A percentile compares a stretch with the other conserved stretches of the same genome.
Conservation (phyloP, 176 grass and related monocot species). For the Urochloa ruziziensis region DNA sequence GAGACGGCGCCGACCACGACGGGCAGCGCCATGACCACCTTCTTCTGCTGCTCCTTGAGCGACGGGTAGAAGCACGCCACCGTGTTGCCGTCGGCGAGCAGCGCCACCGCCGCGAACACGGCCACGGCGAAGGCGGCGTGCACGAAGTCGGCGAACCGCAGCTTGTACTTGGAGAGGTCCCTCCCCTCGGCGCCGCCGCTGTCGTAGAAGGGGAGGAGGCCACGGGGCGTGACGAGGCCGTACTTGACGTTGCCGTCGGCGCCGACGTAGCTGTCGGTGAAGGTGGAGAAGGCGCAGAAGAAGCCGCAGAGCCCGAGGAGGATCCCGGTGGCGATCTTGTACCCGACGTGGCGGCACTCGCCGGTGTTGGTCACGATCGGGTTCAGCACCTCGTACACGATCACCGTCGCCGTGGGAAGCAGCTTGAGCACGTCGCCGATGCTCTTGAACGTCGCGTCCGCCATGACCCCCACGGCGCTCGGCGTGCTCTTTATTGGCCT, state of each 20-base stretch:
- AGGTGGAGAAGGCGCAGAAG: constrained; percentile 61
- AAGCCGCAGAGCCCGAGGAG: constrained; percentile 42
- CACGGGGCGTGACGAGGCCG: constrained; percentile 51
- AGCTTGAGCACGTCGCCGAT: constrained; percentile 67
- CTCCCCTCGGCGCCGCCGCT: neutral
- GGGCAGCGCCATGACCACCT: constrained; percentile 55
- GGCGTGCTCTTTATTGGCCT: neutral
- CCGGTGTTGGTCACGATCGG: constrained; percentile 66
- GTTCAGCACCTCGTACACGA: constrained; percentile 68
- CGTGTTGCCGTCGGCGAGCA: constrained; percentile 58
- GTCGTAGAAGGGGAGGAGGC: constrained; percentile 44
- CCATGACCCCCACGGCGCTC: constrained; percentile 15
- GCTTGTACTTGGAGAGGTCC: constrained; percentile 52
- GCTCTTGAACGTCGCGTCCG: constrained; percentile 49
- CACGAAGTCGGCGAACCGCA: constrained; percentile 53
- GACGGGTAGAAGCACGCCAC: constrained; percentile 67
- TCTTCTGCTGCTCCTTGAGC: constrained; percentile 46
- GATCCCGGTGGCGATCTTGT: constrained; percentile 44
- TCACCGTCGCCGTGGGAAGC: constrained; percentile 66
- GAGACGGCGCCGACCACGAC: constrained; percentile 55
- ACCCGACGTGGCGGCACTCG: constrained; percentile 26
- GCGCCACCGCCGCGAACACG: constrained; percentile 57
- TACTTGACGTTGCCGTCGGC: constrained; percentile 65
- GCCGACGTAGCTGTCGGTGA: constrained; percentile 70
- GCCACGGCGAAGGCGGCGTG: constrained; percentile 56